Base-by-base conservation (phyloP, 805 yeast genomes). In the Vanderwaltozyma tropicalis region DNA sequence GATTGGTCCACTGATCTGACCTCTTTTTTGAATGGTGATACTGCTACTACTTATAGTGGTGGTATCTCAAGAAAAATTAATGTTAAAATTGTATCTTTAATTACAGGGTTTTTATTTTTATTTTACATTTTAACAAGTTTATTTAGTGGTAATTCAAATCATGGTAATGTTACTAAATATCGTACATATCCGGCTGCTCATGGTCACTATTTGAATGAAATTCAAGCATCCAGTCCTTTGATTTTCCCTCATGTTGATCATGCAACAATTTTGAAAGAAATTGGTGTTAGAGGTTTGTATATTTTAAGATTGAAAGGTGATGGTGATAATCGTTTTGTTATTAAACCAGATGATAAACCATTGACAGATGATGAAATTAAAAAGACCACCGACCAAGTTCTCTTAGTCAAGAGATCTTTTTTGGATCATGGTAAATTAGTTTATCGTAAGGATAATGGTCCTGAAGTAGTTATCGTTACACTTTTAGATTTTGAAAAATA, bases 211-310 rank as follows among this genome's bases (percentile, higher is more conserved):
- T 48, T 52, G 13, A 53, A 64, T 31, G 74, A 71, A 40, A 64
- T 76, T 20, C 66, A 29, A 17, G 71, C 80, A 13, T 58, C 64
- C 11, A 67, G 76, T 15, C 64, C 68, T 28, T 68, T 74, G 50
- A 78, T 82, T 12, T 81, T 71, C 51, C 92, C 92, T n/a, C 71
- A 76, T n/a, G 68, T 80, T 27, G 87, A 81, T 45, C 78, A 81
- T 49, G 78, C 83, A 4, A 73, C 77, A 0, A 55, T 69, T 17
- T 63, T 82, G 42, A 71, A 74, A 45, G 78, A 77, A 41, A 52
- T 81, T 35, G 72, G 76, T 1, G 56, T 75, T 16, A 66, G 68
- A 38, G 65, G 68, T 13, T 57, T 81, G 24, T 78, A 76, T 41
- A 66, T 65, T 24, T 67, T 65, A 32, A 62, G 70, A 34, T 54